These are phyloP conservation scores for Collybiopsis confluens DNA, from an alignment of 768 basidiomycete genomes.

Conservation along the genomic window DNA sequence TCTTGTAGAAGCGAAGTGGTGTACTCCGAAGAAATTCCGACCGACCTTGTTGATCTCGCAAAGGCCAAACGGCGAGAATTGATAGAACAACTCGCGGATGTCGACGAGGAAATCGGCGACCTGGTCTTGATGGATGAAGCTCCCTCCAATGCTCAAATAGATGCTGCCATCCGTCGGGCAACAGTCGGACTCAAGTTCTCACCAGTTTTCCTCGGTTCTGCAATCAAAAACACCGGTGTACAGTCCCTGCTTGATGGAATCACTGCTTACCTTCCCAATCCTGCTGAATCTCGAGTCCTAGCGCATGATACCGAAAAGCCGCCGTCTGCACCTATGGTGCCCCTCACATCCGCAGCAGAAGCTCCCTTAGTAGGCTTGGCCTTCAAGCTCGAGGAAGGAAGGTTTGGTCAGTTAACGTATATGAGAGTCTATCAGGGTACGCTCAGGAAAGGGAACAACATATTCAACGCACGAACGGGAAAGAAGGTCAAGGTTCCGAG, in stretches of 20 bases:
- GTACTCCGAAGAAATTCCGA: constrained; percentile 86
- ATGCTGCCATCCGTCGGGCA: constrained; percentile 81
- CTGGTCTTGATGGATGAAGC: constrained; percentile 81
- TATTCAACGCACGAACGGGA: constrained; percentile 90
- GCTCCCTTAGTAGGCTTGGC: constrained; percentile 91
- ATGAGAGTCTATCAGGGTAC: constrained; percentile 97
- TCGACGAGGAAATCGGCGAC: constrained; percentile 93
- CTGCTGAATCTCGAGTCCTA: constrained; percentile 69
- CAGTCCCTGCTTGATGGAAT: constrained; percentile 94
- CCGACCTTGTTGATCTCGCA: constrained; percentile 66
- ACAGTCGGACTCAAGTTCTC: constrained; percentile 89
- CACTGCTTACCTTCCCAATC: constrained; percentile 91
- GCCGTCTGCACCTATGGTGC: constrained; percentile 59
- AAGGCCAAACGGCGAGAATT: constrained; percentile 85
- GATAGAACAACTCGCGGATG: constrained; percentile 93
- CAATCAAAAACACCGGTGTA: constrained; percentile 94
- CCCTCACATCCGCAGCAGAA: constrained; percentile 75
- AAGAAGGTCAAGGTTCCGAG: constrained; percentile 97
- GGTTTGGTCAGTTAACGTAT: constrained; percentile 96
- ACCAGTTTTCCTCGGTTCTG: constrained; percentile 95
- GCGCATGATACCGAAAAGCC: constrained; percentile 83
- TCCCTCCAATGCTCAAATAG: constrained; percentile 70
- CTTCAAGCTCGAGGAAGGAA: constrained; percentile 97
- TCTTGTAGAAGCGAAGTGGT: constrained; percentile 63
- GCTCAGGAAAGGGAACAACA: constrained; percentile 77